phyloP scores from a whole-genome alignment of 371 early-diverging fungal genomes.

The Sporodiniella umbellata region DNA sequence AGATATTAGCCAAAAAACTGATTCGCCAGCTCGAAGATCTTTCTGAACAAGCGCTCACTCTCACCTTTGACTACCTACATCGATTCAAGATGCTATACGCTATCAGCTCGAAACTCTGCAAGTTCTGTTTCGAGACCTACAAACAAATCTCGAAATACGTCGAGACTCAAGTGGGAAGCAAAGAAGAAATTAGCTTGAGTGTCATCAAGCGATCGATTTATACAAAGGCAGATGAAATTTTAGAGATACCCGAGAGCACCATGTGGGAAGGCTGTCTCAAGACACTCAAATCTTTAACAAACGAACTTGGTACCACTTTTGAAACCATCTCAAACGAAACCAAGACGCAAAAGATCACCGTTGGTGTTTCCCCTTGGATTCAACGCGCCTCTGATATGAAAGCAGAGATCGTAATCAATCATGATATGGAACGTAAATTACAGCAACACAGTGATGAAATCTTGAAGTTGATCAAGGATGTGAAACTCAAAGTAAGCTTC shows the following conservation, averaged over 20 bases:
- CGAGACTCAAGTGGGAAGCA: slow-evolving; percentile 33
- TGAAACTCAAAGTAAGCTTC: slow-evolving; percentile 62
- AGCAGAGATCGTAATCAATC: slow-evolving; percentile 69
- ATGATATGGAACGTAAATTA: slow-evolving; percentile 74
- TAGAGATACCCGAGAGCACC: slow-evolving; percentile 51
- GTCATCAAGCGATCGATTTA: slow-evolving; percentile 49
- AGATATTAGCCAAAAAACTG: slow-evolving; percentile 62
- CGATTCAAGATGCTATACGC: slow-evolving; percentile 52
- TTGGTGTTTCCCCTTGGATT: slow-evolving; percentile 72
- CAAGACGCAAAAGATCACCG: slow-evolving; percentile 48
- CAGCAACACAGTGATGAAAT: slow-evolving; percentile 78
- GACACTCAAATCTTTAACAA: slow-evolving; percentile 46
- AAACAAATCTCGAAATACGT: slow-evolving; percentile 31
- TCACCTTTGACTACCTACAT: slow-evolving; percentile 49
- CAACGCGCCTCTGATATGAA: slow-evolving; percentile 79
- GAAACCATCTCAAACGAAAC: slow-evolving; percentile 43
- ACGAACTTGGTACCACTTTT: slow-evolving; percentile 36
- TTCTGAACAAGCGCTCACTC: slow-evolving; percentile 49
- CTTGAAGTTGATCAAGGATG: slow-evolving; percentile 66
- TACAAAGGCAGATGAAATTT: slow-evolving; percentile 47
- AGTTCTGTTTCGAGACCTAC: slow-evolving; percentile 40
- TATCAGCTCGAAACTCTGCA: slow-evolving; percentile 48
- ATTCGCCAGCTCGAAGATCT: slow-evolving; percentile 67
- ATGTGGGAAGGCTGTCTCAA: slow-evolving; percentile 65
- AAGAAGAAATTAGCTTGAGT: slow-evolving; percentile 40